phyloP scores from a whole-genome alignment of 2,329 filamentous ascomycete species.

The Conoideocrella luteorostrata region DNA sequence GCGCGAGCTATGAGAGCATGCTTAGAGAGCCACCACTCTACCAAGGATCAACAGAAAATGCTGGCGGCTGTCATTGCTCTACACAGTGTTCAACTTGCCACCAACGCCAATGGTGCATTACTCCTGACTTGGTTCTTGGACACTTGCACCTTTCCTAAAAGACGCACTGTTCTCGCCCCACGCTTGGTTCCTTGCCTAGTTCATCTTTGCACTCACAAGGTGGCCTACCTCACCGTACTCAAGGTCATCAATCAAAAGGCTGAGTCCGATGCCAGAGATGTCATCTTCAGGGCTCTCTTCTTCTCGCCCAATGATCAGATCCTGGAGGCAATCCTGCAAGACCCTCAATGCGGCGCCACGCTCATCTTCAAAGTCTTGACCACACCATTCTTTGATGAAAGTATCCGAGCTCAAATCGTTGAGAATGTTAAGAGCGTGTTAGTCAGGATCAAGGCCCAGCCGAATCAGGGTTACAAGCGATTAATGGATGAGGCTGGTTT shows the following conservation, averaged over 20 bases:
- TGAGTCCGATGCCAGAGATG: constrained; percentile 85
- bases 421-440: constrained; percentile 90
- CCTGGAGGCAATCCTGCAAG: constrained; percentile 82
- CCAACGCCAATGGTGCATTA: constrained; percentile 90
- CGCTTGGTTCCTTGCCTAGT: constrained; percentile 88
- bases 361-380: constrained; percentile 98
- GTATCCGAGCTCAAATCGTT: constrained; percentile 77
- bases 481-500: constrained; percentile 97
- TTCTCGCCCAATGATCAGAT: constrained; percentile 82
- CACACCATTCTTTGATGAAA: constrained; percentile 94
- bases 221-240: constrained; percentile 91
- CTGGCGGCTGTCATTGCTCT: constrained; percentile 92
- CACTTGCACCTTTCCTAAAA: constrained; percentile 90
- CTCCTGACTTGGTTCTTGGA: constrained; percentile 97
- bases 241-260: constrained; percentile 98
- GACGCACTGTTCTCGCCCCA: constrained; percentile 85
- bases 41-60: constrained; percentile 92
- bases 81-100: constrained; percentile 92
- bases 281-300: constrained; percentile 84
- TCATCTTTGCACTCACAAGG: constrained; percentile 96
- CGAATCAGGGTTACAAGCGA: constrained; percentile 93
- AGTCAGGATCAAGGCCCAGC: constrained; percentile 83
- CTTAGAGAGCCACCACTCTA: constrained; percentile 89
- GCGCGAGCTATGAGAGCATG: constrained; percentile 95
- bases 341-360: constrained; percentile 87